A percentile compares a stretch with the other conserved stretches of the same genome.
Conservation (phyloP, 106 monocot genomes). For the Dendrobium officinale region DNA sequence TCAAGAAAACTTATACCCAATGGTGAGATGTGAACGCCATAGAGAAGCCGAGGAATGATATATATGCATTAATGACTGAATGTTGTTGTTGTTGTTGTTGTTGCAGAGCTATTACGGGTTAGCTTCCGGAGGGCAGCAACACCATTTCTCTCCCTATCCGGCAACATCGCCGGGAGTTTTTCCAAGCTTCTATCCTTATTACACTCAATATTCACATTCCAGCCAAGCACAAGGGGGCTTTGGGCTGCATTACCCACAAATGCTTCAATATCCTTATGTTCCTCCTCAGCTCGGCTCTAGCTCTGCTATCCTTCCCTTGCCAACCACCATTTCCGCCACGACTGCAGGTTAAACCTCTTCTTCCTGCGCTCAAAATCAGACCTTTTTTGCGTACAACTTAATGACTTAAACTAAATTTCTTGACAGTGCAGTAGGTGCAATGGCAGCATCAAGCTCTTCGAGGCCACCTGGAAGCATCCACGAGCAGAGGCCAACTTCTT, state of each 20-base stretch:
- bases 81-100: not conserved
- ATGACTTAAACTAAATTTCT: not conserved
- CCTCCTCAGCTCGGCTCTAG: conserved; percentile 38
- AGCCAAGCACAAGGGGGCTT: conserved; percentile 23
- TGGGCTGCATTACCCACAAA: conserved; percentile 37
- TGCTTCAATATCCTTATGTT: conserved; percentile 47
- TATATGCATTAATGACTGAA: not conserved
- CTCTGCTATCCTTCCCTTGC: conserved; percentile 3
- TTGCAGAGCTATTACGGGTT: conserved; percentile 38
- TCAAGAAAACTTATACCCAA: conserved; percentile 48
- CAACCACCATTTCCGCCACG: not conserved
- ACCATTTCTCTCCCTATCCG: conserved; percentile 35
- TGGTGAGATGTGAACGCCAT: conserved; percentile 22
- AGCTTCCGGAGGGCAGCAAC: conserved; percentile 25
- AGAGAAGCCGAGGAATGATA: not conserved
- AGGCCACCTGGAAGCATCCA: not conserved
- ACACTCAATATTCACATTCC: conserved; percentile 30
- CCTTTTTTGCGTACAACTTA: not conserved
- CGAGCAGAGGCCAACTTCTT: not conserved
- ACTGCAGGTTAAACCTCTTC: not conserved
- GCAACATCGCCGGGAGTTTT: conserved; percentile 19
- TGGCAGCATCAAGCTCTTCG: conserved; percentile 4
- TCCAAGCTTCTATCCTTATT: conserved; percentile 40
- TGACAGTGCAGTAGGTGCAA: conserved; percentile 9
- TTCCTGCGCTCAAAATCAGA: not conserved